Base-by-base conservation (phyloP, 768 basidiomycete genomes). In the Tricholoma terreum region DNA sequence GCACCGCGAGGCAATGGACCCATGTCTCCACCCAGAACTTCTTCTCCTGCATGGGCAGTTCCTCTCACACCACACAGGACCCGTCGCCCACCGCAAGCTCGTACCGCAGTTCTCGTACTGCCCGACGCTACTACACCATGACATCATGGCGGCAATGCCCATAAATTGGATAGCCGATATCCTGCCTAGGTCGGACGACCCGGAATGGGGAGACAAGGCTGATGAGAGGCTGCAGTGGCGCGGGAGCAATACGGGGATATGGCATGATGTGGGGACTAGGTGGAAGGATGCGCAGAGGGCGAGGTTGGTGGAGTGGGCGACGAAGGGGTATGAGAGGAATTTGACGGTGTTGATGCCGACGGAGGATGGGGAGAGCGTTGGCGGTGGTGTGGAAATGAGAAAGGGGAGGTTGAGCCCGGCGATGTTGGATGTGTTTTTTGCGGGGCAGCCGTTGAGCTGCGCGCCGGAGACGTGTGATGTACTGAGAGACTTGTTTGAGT, bases 191-290 rank as follows among this genome's bases (percentile, higher is more conserved):
- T 58, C 61, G 6, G 73, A 82, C 58, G 80, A 86, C 63, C 76
- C 82, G 4, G 75, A 75, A 0, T 92, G 88, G 85, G 78, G 80
- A 1, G 73, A 79, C 51, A 87, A 85, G 69, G 56, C 65, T 1
- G 80, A 87, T 61, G 79, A 82, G 55, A 65, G 80, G 30, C 56
- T 90, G 46, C 76, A 82, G 52, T 92, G 90, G 90, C 73, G 90
- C 21, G 90, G 90, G 3, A 80, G 81, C 27, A 89, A 84, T 24
- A 90, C 88, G 4, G 89, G 89, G 22, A 86, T 83, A 1, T 76
- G 70, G 67, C 80, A 80, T 52, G 68, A 67, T 2, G 58, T 63
- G 2, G 56, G 67, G 7, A 68, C 70, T 35, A 62, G 73, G 35
- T 86, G 85, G 85, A 61, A 61, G 59, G 61, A 73, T 19, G 61